These are phyloP conservation scores for Lachnellula cervina DNA, from an alignment of 2,329 filamentous ascomycete genomes.

Conservation along the genomic window DNA sequence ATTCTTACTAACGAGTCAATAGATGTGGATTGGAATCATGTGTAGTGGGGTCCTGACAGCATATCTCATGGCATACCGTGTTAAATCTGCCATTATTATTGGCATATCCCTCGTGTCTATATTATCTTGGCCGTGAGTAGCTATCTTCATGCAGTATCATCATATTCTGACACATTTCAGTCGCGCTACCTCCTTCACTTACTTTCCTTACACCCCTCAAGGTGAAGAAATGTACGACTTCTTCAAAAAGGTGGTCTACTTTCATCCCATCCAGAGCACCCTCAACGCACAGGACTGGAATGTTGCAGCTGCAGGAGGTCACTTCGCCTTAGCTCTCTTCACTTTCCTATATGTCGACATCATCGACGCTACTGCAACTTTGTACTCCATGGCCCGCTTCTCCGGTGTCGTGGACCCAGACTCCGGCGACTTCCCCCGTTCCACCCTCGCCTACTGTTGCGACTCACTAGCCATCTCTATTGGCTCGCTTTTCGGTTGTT, in stretches of 20 bases:
- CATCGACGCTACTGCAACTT: conserved; percentile 70
- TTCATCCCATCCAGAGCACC: conserved; percentile 63
- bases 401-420: conserved; percentile 58
- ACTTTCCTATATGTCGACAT: conserved; percentile 79
- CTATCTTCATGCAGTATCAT: neutral
- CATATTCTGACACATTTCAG: conserved; percentile 31
- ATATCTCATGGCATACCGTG: conserved; percentile 72
- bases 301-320: conserved; percentile 43
- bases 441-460: conserved; percentile 71
- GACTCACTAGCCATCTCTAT: conserved; percentile 69
- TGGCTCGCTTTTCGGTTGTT: conserved; percentile 62
- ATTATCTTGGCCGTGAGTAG: conserved; percentile 65
- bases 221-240: conserved; percentile 64
- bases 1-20: conserved; percentile 1
- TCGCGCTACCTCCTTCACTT: conserved; percentile 63
- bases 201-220: conserved; percentile 62
- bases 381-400: conserved; percentile 80
- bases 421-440: conserved; percentile 79
- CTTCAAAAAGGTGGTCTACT: conserved; percentile 67
- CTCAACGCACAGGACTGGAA: conserved; percentile 64
- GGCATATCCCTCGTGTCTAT: conserved; percentile 69
- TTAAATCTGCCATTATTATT: conserved; percentile 71
- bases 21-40: conserved; percentile 83
- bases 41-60: conserved; percentile 74
- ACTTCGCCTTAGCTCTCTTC: conserved; percentile 67